Percentiles rank a stretch among this genome's conserved stretches.
phyloP scores from a whole-genome alignment of 768 basidiomycete genomes.

The Crucibulum laeve region DNA sequence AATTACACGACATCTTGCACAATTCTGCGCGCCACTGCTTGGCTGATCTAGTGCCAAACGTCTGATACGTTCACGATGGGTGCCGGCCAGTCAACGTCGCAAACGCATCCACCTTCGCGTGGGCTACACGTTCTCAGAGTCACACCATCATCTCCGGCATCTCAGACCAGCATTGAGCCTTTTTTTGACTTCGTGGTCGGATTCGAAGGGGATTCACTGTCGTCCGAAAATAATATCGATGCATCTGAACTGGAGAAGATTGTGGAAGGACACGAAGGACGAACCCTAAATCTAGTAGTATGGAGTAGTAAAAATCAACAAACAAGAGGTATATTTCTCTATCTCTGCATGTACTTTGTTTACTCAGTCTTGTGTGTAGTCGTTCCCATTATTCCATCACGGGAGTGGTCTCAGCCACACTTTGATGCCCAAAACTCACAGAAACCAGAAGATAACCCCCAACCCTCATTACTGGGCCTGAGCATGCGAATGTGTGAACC shows the following conservation, averaged over 20 bases:
- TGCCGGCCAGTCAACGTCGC: conserved; percentile 64
- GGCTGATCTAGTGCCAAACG: too few relatives aligned
- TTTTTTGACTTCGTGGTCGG: conserved; percentile 98
- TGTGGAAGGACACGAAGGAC: conserved; percentile 78
- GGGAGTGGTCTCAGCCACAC: conserved; percentile 67
- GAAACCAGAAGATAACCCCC: conserved; percentile 38
- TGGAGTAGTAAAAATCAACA: conserved; percentile 80
- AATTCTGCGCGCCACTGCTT: neutral
- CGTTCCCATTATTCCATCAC: conserved; percentile 80
- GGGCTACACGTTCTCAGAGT: conserved; percentile 88
- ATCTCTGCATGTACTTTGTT: conserved; percentile 1
- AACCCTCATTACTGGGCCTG: conserved; percentile 90
- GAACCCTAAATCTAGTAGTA: conserved; percentile 63
- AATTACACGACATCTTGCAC: too few relatives aligned
- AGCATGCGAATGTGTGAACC: conserved; percentile 94
- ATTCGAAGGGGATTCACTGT: conserved; percentile 65
- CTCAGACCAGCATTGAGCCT: conserved; percentile 78
- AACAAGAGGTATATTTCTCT: conserved; percentile 51
- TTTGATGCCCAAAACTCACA: conserved; percentile 27
- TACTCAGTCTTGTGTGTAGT: conserved; percentile 38
- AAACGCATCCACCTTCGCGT: conserved; percentile 47
- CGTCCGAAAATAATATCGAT: conserved; percentile 54
- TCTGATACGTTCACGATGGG: too few relatives aligned
- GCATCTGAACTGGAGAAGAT: conserved; percentile 71
- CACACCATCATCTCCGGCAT: conserved; percentile 85